Conservation (phyloP, 164 flowering plant genomes). For the Aristolochia californica region DNA sequence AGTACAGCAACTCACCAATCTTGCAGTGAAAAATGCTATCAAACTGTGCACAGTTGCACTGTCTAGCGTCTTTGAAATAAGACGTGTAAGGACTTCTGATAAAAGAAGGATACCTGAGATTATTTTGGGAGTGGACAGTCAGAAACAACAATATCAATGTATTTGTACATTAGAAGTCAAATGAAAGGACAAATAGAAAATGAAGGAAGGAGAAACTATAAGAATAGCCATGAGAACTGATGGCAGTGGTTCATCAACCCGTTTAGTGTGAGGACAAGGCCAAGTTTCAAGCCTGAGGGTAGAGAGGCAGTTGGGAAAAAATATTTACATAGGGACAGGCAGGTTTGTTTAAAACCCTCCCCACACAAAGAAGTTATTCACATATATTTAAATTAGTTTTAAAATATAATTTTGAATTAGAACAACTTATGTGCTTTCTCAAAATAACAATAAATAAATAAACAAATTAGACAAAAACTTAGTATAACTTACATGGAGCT, state of each 20-base stretch:
- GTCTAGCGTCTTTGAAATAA: slow-evolving; percentile 51
- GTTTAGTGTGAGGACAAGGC: not conserved
- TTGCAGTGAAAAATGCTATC: slow-evolving; percentile 67
- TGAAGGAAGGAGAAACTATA: not conserved
- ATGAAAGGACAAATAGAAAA: not conserved
- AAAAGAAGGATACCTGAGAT: slow-evolving; percentile 75
- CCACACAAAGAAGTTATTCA: too few relatives aligned
- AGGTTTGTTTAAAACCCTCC: too few relatives aligned
- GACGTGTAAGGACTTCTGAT: slow-evolving; percentile 48
- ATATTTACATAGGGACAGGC: too few relatives aligned
- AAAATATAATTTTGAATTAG: too few relatives aligned
- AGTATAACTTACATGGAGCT: too few relatives aligned
- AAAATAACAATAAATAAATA: too few relatives aligned
- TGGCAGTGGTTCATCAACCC: too few relatives aligned
- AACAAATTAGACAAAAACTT: too few relatives aligned
- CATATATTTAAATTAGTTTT: too few relatives aligned
- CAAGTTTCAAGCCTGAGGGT: not conserved
- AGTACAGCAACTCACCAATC: slow-evolving; percentile 56
- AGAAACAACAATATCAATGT: not conserved
- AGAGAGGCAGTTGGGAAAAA: not conserved
- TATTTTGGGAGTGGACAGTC: not conserved
- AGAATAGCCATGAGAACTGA: not conserved
- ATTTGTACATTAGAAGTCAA: not conserved
- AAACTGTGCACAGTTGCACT: slow-evolving; percentile 50
- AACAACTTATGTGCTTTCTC: too few relatives aligned